phyloP scores from a whole-genome alignment of 2,329 filamentous ascomycete genomes.

The Xylaria sp. region DNA sequence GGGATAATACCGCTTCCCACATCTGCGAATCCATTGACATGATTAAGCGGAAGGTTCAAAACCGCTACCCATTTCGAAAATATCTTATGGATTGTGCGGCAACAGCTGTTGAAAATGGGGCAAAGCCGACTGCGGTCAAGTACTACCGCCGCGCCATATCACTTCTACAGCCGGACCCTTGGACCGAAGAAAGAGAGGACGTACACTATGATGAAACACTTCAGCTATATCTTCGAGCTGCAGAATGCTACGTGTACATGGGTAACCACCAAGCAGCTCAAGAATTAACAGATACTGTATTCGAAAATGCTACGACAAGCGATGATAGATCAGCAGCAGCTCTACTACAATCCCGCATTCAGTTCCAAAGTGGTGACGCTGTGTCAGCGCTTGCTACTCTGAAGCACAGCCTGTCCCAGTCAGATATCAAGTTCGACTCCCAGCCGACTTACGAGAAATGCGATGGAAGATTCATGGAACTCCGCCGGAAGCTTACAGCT shows the following conservation, averaged over 20 bases:
- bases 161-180: slow-evolving; percentile 83
- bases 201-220: slow-evolving; percentile 88
- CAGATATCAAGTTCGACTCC: slow-evolving; percentile 74
- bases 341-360: slow-evolving; percentile 83
- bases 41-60: slow-evolving; percentile 72
- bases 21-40: slow-evolving; percentile 81
- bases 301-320: slow-evolving; percentile 74
- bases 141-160: slow-evolving; percentile 82
- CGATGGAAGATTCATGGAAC: slow-evolving; percentile 76
- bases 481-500: slow-evolving; percentile 68
- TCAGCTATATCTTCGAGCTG: slow-evolving; percentile 79
- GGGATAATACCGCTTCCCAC: slow-evolving; percentile 82
- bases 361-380: slow-evolving; percentile 78
- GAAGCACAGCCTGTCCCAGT: slow-evolving; percentile 74
- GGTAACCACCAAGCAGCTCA: slow-evolving; percentile 75
- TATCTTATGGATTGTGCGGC: slow-evolving; percentile 83
- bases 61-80: slow-evolving; percentile 75
- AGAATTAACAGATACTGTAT: slow-evolving; percentile 74
- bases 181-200: slow-evolving; percentile 76
- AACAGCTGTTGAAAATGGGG: slow-evolving; percentile 82
- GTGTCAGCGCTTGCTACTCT: slow-evolving; percentile 75
- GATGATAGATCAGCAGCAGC: slow-evolving; percentile 87
- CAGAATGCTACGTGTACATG: slow-evolving; percentile 86
- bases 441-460: slow-evolving; percentile 79
- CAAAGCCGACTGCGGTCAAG: slow-evolving; percentile 81